phyloP scores from a whole-genome alignment of 306 rosid species.

The Astragalus glycyphyllos region DNA sequence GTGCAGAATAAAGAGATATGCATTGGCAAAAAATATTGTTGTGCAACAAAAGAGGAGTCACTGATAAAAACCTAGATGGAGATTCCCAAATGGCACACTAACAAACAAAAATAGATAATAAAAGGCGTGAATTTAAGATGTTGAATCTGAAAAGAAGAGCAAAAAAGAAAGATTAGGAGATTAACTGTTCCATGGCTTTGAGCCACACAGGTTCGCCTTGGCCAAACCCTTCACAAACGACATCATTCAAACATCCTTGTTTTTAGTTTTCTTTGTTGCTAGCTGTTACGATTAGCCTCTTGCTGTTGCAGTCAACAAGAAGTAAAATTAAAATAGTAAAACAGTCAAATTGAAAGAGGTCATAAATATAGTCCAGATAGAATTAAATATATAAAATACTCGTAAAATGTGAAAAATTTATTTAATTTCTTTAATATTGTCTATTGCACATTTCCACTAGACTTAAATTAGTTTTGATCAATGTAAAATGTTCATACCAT shows the following conservation, averaged over 20 bases:
- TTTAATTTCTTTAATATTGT: too few species aligned
- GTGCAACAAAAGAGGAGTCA: slow-evolving; percentile 2
- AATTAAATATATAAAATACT: too few species aligned
- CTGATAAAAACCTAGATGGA: background rate
- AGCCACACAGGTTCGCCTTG: slow-evolving; percentile 85
- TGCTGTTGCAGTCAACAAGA: slow-evolving; percentile 9
- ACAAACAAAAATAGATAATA: background rate
- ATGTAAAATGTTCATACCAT: too few species aligned
- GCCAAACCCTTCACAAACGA: slow-evolving; percentile 92
- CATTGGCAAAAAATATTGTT: background rate
- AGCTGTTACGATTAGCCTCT: background rate
- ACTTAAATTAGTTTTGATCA: too few species aligned
- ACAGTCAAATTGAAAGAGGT: too few species aligned
- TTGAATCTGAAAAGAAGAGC: background rate
- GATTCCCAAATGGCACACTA: slow-evolving; percentile 14
- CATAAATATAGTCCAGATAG: too few species aligned
- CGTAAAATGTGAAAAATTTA: too few species aligned
- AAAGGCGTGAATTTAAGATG: background rate
- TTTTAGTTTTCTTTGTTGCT: slow-evolving; percentile 2
- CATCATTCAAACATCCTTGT: slow-evolving; percentile 50
- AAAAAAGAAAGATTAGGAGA: slow-evolving; percentile 28
- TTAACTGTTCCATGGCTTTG: slow-evolving; percentile 93
- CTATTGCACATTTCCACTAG: too few species aligned
- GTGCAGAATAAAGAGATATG: background rate
- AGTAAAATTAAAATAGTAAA: background rate